Conservation (phyloP, 1,284 basidiomycete genomes). For the Apiotrichum gracile region DNA sequence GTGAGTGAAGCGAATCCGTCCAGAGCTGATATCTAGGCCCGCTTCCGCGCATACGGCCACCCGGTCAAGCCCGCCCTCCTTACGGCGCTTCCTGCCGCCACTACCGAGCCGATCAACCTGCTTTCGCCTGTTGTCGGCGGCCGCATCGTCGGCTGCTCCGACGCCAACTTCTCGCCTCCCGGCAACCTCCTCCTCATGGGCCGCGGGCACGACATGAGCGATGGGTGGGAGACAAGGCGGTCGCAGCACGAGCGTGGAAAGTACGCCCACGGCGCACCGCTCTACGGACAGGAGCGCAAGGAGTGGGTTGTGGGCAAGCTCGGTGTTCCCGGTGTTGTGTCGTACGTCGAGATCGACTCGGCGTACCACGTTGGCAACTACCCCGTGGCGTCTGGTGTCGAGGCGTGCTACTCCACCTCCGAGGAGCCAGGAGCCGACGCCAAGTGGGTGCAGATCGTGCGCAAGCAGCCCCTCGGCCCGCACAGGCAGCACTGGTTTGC, state of each 20-base stretch:
- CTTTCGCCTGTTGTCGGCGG: conserved; percentile 89
- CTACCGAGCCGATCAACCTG: conserved; percentile 59
- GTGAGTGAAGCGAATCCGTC: conserved; percentile 50
- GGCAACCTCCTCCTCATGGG: conserved; percentile 88
- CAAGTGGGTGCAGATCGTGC: conserved; percentile 68
- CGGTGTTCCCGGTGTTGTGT: conserved; percentile 65
- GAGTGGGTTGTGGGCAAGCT: conserved; percentile 90
- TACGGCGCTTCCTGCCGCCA: conserved; percentile 50
- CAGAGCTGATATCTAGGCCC: conserved; percentile 53
- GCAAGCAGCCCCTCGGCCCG: conserved; percentile 74
- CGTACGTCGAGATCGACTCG: conserved; percentile 84
- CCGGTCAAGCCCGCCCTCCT: conserved; percentile 53
- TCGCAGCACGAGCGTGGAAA: conserved; percentile 66
- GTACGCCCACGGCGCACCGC: conserved; percentile 25
- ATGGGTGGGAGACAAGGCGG: conserved; percentile 97
- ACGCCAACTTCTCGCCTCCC: conserved; percentile 93
- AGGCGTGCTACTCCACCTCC: conserved; percentile 25
- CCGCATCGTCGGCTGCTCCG: conserved; percentile 53
- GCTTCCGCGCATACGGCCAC: conserved; percentile 82
- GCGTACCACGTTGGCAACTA: conserved; percentile 96
- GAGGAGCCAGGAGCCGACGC: conserved; percentile 44
- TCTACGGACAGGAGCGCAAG: conserved; percentile 60
- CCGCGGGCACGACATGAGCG: conserved; percentile 85
- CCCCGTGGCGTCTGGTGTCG: conserved; percentile 57
- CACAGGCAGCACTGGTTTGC: conserved; percentile 86